Conservation (phyloP, 805 yeast species). For the Zygosaccharomyces siamensis region DNA sequence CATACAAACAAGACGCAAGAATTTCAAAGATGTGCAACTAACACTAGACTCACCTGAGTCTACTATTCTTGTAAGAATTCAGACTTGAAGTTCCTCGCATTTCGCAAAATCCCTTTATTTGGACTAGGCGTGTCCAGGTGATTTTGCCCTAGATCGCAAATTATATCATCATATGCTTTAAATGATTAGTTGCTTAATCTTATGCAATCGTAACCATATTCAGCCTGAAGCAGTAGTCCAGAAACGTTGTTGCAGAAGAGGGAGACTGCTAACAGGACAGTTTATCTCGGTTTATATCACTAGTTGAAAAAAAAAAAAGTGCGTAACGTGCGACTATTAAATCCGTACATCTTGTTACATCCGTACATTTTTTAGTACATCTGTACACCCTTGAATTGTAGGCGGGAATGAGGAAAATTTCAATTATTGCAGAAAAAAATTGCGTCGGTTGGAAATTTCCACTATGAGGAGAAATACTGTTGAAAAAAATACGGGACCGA, state of each 20-base stretch:
- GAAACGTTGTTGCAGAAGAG: too few relatives aligned
- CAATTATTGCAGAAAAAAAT: not conserved
- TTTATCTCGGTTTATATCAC: not conserved
- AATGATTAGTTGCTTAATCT: not conserved
- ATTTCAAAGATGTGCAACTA: constrained; percentile 11
- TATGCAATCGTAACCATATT: not conserved
- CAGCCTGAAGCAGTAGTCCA: too few relatives aligned
- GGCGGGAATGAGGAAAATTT: too few relatives aligned
- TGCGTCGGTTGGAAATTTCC: not conserved
- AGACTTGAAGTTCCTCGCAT: constrained; percentile 37
- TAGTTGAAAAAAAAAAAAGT: not conserved
- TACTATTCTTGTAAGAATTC: constrained; percentile 13
- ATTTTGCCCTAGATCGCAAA: constrained; percentile 47
- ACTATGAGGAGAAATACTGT: not conserved
- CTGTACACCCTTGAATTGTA: not conserved
- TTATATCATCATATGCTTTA: constrained; percentile 43
- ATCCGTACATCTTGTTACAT: not conserved
- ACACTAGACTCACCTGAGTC: constrained; percentile 18
- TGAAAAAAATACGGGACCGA: constrained; percentile 1
- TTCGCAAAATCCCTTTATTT: constrained; percentile 35
- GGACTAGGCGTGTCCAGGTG: constrained; percentile 47
- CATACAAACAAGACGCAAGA: not conserved
- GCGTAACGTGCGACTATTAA: not conserved
- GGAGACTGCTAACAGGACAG: not conserved
- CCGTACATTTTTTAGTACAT: not conserved